phyloP scores from a whole-genome alignment of 2,329 filamentous ascomycete species.

The Bipolaris oryzae region DNA sequence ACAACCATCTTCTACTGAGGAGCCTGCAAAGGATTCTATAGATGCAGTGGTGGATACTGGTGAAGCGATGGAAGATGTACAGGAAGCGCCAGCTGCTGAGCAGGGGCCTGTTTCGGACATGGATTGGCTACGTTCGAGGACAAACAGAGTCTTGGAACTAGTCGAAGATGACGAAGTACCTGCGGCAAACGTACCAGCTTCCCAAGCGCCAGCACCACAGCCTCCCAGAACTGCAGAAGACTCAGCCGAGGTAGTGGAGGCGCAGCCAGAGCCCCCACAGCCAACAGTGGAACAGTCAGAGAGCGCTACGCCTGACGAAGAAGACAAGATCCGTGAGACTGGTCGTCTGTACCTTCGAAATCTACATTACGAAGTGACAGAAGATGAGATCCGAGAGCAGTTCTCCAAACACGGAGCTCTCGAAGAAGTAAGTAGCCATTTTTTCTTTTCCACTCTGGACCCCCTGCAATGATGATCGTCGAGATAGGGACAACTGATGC shows the following conservation, averaged over 20 bases:
- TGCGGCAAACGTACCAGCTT: background rate
- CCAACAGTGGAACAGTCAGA: conserved; percentile 45
- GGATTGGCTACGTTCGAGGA: conserved; percentile 91
- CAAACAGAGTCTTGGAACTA: conserved; percentile 83
- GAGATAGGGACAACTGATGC: conserved; percentile 99
- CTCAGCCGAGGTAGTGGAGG: conserved; percentile 12
- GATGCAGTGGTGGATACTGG: conserved; percentile 19
- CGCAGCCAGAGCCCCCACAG: conserved; percentile 13
- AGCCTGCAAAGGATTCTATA: background rate
- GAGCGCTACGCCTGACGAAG: conserved; percentile 48
- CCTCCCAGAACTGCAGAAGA: conserved; percentile 19
- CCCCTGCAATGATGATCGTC: conserved; percentile 79
- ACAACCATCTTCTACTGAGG: background rate
- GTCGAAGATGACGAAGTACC: conserved; percentile 71
- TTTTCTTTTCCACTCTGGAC: conserved; percentile 23
- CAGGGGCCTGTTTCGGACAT: conserved; percentile 68
- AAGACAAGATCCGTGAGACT: conserved; percentile 71
- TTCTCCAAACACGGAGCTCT: conserved; percentile 77
- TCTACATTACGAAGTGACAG: conserved; percentile 77
- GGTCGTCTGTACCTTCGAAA: conserved; percentile 88
- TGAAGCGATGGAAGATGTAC: conserved; percentile 23
- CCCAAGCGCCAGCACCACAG: conserved; percentile 1
- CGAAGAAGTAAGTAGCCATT: conserved; percentile 75
- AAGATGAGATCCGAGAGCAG: conserved; percentile 74
- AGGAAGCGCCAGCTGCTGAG: conserved; percentile 28